Base-by-base conservation (phyloP, 2,329 filamentous ascomycete genomes). In the Phialophora verrucosa region DNA sequence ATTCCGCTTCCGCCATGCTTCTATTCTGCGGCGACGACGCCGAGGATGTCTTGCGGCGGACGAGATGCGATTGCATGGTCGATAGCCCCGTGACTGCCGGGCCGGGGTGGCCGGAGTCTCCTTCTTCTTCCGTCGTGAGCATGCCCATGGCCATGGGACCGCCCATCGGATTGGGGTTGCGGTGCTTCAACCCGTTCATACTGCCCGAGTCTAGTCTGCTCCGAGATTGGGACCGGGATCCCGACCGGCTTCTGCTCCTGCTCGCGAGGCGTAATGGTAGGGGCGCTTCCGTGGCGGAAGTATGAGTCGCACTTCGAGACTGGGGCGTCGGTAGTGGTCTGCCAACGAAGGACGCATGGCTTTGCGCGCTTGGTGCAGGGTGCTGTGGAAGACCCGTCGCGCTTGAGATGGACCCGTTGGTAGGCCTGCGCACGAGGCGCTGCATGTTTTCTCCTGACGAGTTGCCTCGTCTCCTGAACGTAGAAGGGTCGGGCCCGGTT, bases 321-420 rank as follows among this genome's bases (percentile, higher is more conserved):
- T n/a, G 42, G 5, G 44, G 20, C n/a, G n/a, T 27, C n/a, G 32
- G 44, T 12, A 60, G 17, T 17, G 59, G 63, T 42, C 59, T 51
- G 12, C 64, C 64, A 10, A 57, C 25, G 42, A 66, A 66, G 20
- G 64, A 66, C 32, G 60, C 60, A n/a, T 59, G 64, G 53, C 64
- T 66, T 55, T 66, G 64, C 25, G 47, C 53, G 27, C 59, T 66
- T 11, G 64, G 64, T 20, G 64, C 38, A 4, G 64, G 64, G 29
- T 62, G 54, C 7, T 55, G 47, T 31, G 64, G 64, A 23, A 66
- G 64, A 14, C 64, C 64, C 25, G n/a, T 63, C 12, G 25, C 54
- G 31, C 62, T 68, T 2, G 62, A 65, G 20, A 59, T 68, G 35
- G 66, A 68, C 20, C 32, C 60, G 32, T 68, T 68, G 8, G 66